A percentile compares a stretch with the other conserved stretches of the same genome.
Evolutionary conservation across 1,284 basidiomycete species (phyloP).

Genomic region (Schizopora paradoxa): DNA sequence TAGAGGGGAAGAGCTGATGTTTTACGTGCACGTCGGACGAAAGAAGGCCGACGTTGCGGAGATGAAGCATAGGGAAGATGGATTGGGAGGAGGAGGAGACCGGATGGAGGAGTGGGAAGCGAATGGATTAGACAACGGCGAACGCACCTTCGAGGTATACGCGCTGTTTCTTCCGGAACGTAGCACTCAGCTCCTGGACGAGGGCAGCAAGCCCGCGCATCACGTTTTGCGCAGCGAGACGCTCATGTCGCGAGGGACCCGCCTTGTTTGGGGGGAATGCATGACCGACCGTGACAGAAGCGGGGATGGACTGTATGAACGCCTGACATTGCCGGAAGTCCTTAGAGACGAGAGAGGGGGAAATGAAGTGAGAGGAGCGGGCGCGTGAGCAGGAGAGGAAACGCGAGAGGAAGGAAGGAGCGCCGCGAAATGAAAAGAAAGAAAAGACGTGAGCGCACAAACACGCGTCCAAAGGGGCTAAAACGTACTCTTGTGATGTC

Average conservation of each 20-base stretch:
- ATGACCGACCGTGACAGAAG: slow-evolving; percentile 36
- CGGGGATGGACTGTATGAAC: slow-evolving; percentile 70
- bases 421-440: not conserved
- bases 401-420: not conserved
- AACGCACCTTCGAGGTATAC: slow-evolving; percentile 95
- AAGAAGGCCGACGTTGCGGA: slow-evolving; percentile 3
- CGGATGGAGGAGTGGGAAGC: not conserved
- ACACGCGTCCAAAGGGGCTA: no score
- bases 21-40: not conserved
- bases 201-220: slow-evolving; percentile 93
- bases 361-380: slow-evolving; percentile 19
- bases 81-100: not conserved
- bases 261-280: slow-evolving; percentile 43
- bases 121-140: slow-evolving; percentile 15
- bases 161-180: slow-evolving; percentile 97
- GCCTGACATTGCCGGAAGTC: slow-evolving; percentile 82
- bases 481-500: slow-evolving; percentile 81
- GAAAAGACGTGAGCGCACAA: no score
- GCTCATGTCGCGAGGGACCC: slow-evolving; percentile 46
- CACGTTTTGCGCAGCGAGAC: slow-evolving; percentile 87
- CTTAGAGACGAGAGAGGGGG: slow-evolving; percentile 34
- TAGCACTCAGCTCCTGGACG: slow-evolving; percentile 86
- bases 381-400: not conserved
- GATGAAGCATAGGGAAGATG: not conserved
- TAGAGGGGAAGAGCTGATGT: not conserved